Base-by-base conservation (phyloP, 768 basidiomycete genomes). In the Calocybe cyanea region DNA sequence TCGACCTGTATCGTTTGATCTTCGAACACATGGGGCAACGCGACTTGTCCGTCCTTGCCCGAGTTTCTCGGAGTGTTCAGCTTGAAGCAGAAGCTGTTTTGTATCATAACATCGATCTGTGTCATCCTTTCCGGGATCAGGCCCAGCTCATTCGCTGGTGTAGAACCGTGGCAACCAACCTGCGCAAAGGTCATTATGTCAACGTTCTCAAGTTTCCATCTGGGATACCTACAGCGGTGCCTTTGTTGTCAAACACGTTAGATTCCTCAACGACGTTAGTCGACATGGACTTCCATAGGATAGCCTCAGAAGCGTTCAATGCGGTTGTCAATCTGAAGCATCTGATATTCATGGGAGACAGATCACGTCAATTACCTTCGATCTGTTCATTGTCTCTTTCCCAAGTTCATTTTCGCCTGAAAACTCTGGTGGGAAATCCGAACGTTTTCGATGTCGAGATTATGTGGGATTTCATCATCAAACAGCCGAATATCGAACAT, bases 261-360 rank as follows among this genome's bases (percentile, higher is more conserved):
- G 17, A 21, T 10, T n/a, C n/a, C n/a, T n/a, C n/a, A n/a, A n/a
- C n/a, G n/a, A n/a, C 33, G 5, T n/a, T n/a, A n/a, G n/a, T n/a
- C n/a, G n/a, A n/a, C n/a, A n/a, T n/a, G n/a, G n/a, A n/a, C n/a
- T n/a, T n/a, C n/a, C 28, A 41, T 18, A 10, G 36, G 24, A 40
- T 35, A 2, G 37, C 41, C 19, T 38, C 45, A 1, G 18, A n/a
- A 0, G 45, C 45, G 2, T 47, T 47, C 32, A 47, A 38, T 19
- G 45, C 45, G 2, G 41, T 47, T 19, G 33, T 47, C 25, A 47
- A 47, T 20, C 39, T 47, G 23, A 47, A 47, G 38, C 38, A 47
- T 20, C 31, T 47, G 10, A 40, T 38, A 7, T 23, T 47, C 9
- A 31, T 47, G 2, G 38, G 45, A 15, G 25, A 10, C 17, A n/a